Percentiles rank a stretch among this genome's conserved stretches.
Conservation (phyloP, 768 basidiomycete genomes). For the Tulasnella sp. region DNA sequence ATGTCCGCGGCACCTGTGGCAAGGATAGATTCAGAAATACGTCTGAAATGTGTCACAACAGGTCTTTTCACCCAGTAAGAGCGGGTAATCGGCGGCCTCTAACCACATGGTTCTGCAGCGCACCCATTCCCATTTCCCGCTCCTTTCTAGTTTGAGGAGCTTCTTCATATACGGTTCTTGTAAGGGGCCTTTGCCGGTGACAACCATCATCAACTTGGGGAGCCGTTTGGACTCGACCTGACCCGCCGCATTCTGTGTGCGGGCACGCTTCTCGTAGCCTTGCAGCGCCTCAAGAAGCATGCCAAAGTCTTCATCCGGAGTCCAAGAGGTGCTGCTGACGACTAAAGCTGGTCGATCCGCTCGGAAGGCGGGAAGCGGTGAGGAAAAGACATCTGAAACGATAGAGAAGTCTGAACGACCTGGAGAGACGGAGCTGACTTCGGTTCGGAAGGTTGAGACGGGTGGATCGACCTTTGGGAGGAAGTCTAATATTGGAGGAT, state of each 20-base stretch:
- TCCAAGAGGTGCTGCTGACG: slow-evolving; percentile 94
- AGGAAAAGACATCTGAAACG: slow-evolving; percentile 21
- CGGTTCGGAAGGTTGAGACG: slow-evolving; percentile 56
- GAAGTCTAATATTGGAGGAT: slow-evolving; percentile 33
- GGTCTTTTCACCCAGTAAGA: slow-evolving; percentile 52
- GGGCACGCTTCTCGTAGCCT: slow-evolving; percentile 54
- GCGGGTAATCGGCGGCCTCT: slow-evolving; percentile 81
- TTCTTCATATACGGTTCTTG: slow-evolving; percentile 61
- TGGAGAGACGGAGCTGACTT: slow-evolving; percentile 26
- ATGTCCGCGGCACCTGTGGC: slow-evolving; percentile 74
- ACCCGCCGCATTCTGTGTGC: slow-evolving; percentile 20
- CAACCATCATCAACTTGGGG: slow-evolving; percentile 69
- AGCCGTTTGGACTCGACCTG: slow-evolving; percentile 26
- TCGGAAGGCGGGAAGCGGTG: slow-evolving; percentile 30
- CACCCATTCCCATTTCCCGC: slow-evolving; percentile 58
- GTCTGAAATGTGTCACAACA: background rate
- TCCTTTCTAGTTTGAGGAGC: slow-evolving; percentile 46
- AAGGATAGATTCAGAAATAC: background rate
- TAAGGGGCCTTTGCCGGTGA: slow-evolving; percentile 86
- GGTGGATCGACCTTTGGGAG: slow-evolving; percentile 42
- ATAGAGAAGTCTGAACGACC: slow-evolving; percentile 11
- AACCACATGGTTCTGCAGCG: slow-evolving; percentile 78
- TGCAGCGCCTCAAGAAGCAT: slow-evolving; percentile 68
- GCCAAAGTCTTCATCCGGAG: slow-evolving; percentile 89
- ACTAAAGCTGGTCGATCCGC: slow-evolving; percentile 73